These are phyloP conservation scores for Entophlyctis helioformis DNA, from an alignment of 192 early-diverging fungal genomes.

Conservation along the genomic window DNA sequence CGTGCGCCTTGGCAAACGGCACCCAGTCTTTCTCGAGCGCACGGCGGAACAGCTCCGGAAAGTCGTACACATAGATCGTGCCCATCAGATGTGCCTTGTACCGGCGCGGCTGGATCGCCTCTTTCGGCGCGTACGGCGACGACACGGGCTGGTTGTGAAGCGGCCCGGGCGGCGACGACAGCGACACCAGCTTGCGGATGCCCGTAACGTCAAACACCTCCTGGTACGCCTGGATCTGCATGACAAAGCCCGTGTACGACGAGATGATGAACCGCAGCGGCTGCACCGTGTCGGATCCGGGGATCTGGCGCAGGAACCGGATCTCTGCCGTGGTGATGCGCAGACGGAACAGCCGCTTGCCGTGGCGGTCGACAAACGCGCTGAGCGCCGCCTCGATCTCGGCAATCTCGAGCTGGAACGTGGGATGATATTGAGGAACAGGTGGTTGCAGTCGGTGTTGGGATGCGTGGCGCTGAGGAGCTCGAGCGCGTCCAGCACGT, in stretches of 20 bases:
- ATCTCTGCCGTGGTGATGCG: constrained; percentile 95
- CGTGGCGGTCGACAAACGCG: constrained; percentile 86
- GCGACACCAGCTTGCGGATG: constrained; percentile 77
- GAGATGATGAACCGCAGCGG: constrained; percentile 86
- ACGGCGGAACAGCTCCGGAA: constrained; percentile 92
- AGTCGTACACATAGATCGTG: constrained; percentile 98
- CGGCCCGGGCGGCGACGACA: constrained; percentile 57
- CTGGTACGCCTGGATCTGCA: constrained; percentile 85
- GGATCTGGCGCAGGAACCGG: constrained; percentile 44
- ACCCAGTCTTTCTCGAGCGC: constrained; percentile 73
- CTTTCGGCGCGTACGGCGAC: constrained; percentile 84
- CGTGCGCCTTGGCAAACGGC: constrained; percentile 11
- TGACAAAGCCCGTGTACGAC: constrained; percentile 84
- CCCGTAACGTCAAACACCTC: constrained; percentile 72
- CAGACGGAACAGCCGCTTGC: constrained; percentile 85
- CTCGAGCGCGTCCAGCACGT: constrained; percentile 91
- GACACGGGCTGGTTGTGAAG: constrained; percentile 72
- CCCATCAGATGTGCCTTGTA: constrained; percentile 97
- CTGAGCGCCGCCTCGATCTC: constrained; percentile 74
- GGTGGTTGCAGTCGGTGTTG: constrained; percentile 97
- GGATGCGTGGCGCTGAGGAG: constrained; percentile 81
- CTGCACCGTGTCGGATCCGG: constrained; percentile 10
- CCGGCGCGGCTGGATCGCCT: constrained; percentile 89
- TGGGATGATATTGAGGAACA: constrained; percentile 99
- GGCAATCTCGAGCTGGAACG: constrained; percentile 76